Conservation (phyloP, 1,284 basidiomycete species). For the Melampsora larici-populina region DNA sequence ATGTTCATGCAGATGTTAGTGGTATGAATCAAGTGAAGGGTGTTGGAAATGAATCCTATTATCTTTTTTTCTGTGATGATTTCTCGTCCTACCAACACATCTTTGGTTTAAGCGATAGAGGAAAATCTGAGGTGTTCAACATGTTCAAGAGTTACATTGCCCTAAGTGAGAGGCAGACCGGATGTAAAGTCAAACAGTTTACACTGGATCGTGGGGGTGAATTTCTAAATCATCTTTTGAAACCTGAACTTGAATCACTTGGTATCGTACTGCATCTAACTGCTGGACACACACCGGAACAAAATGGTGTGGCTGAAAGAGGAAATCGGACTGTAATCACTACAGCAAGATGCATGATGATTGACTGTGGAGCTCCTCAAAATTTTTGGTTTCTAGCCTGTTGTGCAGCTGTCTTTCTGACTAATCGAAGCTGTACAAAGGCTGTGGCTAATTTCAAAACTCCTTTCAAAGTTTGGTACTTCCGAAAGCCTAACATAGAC, state of each 20-base stretch:
- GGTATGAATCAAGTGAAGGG: background rate
- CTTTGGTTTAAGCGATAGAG: background rate
- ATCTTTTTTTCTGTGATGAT: background rate
- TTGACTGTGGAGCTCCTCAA: background rate
- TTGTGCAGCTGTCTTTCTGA: background rate
- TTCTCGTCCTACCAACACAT: background rate
- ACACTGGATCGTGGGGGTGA: no score
- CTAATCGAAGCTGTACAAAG: background rate
- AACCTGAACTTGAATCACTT: background rate
- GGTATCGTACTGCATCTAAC: background rate
- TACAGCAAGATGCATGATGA: background rate
- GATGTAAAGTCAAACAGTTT: background rate
- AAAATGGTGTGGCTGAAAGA: background rate
- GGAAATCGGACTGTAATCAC: background rate
- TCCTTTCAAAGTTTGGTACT: background rate
- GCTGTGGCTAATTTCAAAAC: background rate
- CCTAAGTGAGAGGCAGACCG: background rate
- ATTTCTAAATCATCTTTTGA: background rate
- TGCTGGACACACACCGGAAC: background rate
- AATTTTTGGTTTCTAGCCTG: background rate
- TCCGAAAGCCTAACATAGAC: background rate
- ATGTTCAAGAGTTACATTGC: background rate
- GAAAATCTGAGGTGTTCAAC: background rate
- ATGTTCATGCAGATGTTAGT: background rate
- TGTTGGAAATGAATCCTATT: background rate